Evolutionary conservation across 768 basidiomycete genomes (phyloP), one percentile per base, ranked within the genome.

Genomic region (Termitomyces titanicus): DNA sequence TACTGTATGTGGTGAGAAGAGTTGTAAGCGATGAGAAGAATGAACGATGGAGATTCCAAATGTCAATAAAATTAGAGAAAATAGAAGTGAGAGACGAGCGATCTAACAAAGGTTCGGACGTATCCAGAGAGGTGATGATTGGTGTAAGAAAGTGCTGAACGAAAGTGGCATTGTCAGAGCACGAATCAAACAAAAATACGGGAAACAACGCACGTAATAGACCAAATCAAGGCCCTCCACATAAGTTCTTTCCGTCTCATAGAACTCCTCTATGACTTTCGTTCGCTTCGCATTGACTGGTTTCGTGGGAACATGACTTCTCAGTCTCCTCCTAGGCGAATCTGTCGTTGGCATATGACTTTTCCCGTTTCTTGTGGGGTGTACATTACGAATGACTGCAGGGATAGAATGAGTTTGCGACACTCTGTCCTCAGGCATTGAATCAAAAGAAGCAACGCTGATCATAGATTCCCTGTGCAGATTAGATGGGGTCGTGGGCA

Each of bases 51-150:
- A 92, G 77, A 63, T 92, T 93, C 92, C 88, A 92, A 33, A 94
- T 93, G 69, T 94, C 92, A 65, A 92, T 86, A 60, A 94, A 92
- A 68, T 93, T 93, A 58, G 88, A 88, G 69, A 94, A 94, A 34
- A 93, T 75, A 12, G 84, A 78, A 0, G 85, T 88, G 54, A 94
- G 79, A 43, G 84, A 79, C 3, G 80, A 69, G 54, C 89, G 82
- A 55, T 84, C 77, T 47, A 94, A 76, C n/a, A 94, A 69, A 2
- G 89, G 86, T 24, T 81, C 75, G 4, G 82, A 62, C 2, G 81
- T 83, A 58, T 90, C 88, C 59, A 93, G 72, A 5, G 92, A 87
- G 18, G 74, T 74, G 59, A 94, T 84, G 55, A 94, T 84, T 2
- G 92, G 92, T 10, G 81, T 80, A 29, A 94, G 77, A 64, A 94